Evolutionary conservation across 495 filamentous ascomycete genomes (phyloP).

Genomic region (Hypomontagnella submonticulosa): DNA sequence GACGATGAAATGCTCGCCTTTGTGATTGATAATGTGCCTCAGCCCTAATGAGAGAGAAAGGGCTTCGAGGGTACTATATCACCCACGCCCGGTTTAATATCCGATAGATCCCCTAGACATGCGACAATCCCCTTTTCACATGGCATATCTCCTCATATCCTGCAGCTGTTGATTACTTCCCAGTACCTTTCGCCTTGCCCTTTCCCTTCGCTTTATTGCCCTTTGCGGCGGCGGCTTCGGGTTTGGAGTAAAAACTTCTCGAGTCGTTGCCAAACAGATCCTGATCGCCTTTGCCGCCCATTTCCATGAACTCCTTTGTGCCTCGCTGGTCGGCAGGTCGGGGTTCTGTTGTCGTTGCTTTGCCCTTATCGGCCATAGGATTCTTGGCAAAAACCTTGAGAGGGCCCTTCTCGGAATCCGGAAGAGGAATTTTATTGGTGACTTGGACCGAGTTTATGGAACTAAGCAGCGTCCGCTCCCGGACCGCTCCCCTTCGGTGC

Average conservation of each 20-base stretch:
- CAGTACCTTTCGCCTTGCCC: slow-evolving; percentile 39
- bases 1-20: slow-evolving; percentile 7
- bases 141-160: slow-evolving; percentile 1
- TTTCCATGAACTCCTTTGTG: slow-evolving; percentile 78
- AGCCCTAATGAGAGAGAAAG: background rate
- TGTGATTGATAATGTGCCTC: background rate
- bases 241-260: slow-evolving; percentile 58
- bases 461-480: slow-evolving; percentile 87
- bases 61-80: slow-evolving; percentile 14
- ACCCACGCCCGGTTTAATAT: background rate
- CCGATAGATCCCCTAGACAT: slow-evolving; percentile 9
- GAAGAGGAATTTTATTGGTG: slow-evolving; percentile 66
- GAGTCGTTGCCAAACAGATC: slow-evolving; percentile 74
- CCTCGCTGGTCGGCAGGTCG: slow-evolving; percentile 71
- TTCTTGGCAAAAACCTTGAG: slow-evolving; percentile 88
- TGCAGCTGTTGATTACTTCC: slow-evolving; percentile 19
- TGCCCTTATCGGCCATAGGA: slow-evolving; percentile 46
- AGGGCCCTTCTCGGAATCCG: slow-evolving; percentile 62
- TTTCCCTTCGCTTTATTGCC: slow-evolving; percentile 46
- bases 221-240: slow-evolving; percentile 49
- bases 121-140: slow-evolving; percentile 5
- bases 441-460: slow-evolving; percentile 82
- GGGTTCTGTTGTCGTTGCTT: slow-evolving; percentile 59
- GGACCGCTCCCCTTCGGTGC: slow-evolving; percentile 76
- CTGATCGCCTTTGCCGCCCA: slow-evolving; percentile 87